These are phyloP conservation scores for Leishmania tarentolae DNA, from an alignment of 208 protist species.

Conservation along the genomic window DNA sequence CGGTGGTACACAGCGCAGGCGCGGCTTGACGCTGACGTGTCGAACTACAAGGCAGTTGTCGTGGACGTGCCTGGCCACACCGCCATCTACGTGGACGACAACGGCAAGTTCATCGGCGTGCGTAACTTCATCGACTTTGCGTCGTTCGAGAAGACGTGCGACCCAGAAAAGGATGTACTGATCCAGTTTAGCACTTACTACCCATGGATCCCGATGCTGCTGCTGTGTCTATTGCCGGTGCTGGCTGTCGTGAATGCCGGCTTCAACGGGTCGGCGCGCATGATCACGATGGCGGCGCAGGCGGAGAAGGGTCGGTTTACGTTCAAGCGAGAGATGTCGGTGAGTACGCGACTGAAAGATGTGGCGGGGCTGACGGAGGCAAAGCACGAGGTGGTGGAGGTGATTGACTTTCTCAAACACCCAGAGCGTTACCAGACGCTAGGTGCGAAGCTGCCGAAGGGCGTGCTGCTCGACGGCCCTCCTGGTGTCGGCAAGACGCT, in stretches of 20 bases:
- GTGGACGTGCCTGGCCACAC: constrained; percentile 58
- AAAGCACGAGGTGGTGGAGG: constrained; percentile 89
- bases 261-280: constrained; percentile 49
- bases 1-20: constrained; percentile 41
- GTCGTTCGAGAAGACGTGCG: constrained; percentile 60
- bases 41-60: constrained; percentile 51
- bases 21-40: constrained; percentile 46
- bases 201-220: constrained; percentile 79
- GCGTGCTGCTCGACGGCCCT: constrained; percentile 95
- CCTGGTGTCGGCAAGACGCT: constrained; percentile 82
- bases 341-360: constrained; percentile 72
- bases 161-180: constrained; percentile 64
- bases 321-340: constrained; percentile 71
- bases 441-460: constrained; percentile 95
- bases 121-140: constrained; percentile 77
- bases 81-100: constrained; percentile 56
- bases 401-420: constrained; percentile 96
- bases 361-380: constrained; percentile 86
- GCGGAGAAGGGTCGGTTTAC: constrained; percentile 64
- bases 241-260: constrained; percentile 48
- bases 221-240: constrained; percentile 73
- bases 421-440: constrained; percentile 93
- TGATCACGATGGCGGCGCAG: constrained; percentile 31
- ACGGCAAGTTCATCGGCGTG: constrained; percentile 55
- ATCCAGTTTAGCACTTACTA: constrained; percentile 62